Evolutionary conservation across 148 eudicot genomes (phyloP), one percentile per base, ranked within the genome.

Genomic region (Diospyros kaki): DNA sequence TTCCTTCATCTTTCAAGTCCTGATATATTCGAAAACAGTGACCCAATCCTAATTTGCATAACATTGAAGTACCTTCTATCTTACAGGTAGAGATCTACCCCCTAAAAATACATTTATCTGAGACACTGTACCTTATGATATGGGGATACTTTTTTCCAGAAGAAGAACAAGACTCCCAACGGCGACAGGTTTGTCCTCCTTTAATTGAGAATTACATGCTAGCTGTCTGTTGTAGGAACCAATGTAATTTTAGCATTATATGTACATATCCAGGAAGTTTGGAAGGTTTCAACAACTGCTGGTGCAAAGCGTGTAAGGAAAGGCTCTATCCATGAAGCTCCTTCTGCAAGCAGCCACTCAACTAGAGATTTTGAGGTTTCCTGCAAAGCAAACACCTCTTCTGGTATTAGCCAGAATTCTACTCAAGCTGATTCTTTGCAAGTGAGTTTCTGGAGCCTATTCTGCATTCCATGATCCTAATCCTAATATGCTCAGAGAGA

Each of bases 61-160:
- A 74, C 64, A 70, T 43, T 52, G 10, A 9, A 59, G 14, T 59
- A 48, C 52, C 64, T 18, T 64, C 28, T 77, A 40, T 78, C 61
- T 69, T 86, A 46, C 67, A 95, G 99, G 99, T 95, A 74, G 99
- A 95, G 69, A 95, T 95, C 42, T 92, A 88, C 85, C 99, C 99
- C 73, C 84, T 95, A 69, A 95, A 91, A 85, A 95, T 95, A 79
- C 97, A 95, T 88, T 83, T 95, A 91, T 87, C 94, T 17, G 99
- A 95, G 83, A 79, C 84, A 61, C 87, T 95, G 88, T 95, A 90
- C 84, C 86, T 84, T 83, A 84, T 88, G 90, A 92, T 90, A 89
- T 95, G 99, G 99, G 96, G 81, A 75, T 95, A 95, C 81, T 90
- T 95, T 81, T 95, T 95, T 81, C 99, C 99, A 44, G 99, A 92